Evolutionary conservation across 805 yeast species (phyloP).

Genomic region (Blastobotrys robertii): DNA sequence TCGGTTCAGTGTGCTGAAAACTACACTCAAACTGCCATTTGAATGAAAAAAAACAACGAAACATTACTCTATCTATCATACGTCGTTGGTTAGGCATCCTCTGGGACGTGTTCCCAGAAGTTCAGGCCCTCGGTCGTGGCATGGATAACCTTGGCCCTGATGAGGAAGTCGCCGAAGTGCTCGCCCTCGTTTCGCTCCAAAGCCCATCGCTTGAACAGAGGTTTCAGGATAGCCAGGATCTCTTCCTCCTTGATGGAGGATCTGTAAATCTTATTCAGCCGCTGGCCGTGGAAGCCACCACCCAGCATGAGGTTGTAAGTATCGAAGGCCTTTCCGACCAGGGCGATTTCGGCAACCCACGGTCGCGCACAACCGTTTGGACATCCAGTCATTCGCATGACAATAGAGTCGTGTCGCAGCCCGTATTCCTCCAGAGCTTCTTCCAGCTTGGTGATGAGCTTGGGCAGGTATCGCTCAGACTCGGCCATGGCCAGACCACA

Average conservation of each 20-base stretch:
- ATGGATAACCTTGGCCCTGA: constrained; percentile 78
- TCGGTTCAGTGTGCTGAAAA: background rate
- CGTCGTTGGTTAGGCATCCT: constrained; percentile 51
- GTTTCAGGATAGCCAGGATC: constrained; percentile 64
- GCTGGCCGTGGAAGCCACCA: constrained; percentile 90
- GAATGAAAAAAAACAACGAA: background rate
- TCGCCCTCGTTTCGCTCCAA: constrained; percentile 84
- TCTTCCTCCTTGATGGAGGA: constrained; percentile 88
- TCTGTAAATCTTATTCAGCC: constrained; percentile 81
- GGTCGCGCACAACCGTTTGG: constrained; percentile 99
- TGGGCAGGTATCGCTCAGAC: constrained; percentile 87
- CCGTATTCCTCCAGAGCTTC: constrained; percentile 85
- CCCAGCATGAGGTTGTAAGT: constrained; percentile 91
- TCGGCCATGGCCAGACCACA: constrained; percentile 99
- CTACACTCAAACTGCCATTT: background rate
- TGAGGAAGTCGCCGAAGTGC: constrained; percentile 88
- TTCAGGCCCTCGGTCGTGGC: constrained; percentile 85
- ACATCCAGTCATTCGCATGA: constrained; percentile 98
- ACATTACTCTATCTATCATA: background rate
- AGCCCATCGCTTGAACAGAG: constrained; percentile 90
- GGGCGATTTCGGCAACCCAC: constrained; percentile 93
- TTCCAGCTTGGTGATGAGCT: constrained; percentile 70
- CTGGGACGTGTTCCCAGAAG: constrained; percentile 91
- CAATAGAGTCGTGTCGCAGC: constrained; percentile 85
- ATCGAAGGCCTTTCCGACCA: constrained; percentile 90